Conservation (phyloP, 768 basidiomycete genomes). For the Cystofilobasidium capitatum region DNA sequence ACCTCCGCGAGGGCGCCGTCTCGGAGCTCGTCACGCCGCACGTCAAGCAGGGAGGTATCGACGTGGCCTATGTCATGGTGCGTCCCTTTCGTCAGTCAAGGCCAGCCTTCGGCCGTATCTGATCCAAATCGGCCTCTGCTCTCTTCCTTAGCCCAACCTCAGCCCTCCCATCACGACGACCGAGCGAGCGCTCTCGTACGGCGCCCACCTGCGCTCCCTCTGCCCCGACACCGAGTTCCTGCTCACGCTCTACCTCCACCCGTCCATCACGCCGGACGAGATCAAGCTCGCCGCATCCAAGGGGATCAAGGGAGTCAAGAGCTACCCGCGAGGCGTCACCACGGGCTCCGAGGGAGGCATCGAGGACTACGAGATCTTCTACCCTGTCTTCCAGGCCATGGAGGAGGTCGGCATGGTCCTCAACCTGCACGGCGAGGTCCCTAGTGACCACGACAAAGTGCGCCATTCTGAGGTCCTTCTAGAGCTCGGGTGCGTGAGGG, state of each 20-base stretch:
- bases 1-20: slow-evolving; percentile 79
- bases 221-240: slow-evolving; percentile 74
- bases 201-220: slow-evolving; percentile 59
- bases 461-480: slow-evolving; percentile 2
- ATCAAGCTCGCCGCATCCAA: slow-evolving; percentile 75
- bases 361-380: slow-evolving; percentile 87
- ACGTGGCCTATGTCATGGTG: slow-evolving; percentile 93
- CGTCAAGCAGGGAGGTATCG: slow-evolving; percentile 78
- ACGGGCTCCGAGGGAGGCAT: slow-evolving; percentile 95
- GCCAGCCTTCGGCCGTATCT: not conserved
- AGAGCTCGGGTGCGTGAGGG: not conserved
- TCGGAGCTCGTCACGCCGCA: slow-evolving; percentile 78
- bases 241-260: slow-evolving; percentile 93
- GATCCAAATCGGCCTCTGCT: not conserved
- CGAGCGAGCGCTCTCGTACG: slow-evolving; percentile 70
- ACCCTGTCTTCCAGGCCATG: slow-evolving; percentile 88
- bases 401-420: slow-evolving; percentile 86
- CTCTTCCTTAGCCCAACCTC: slow-evolving; percentile 67
- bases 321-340: slow-evolving; percentile 93
- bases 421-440: slow-evolving; percentile 93
- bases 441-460: slow-evolving; percentile 62
- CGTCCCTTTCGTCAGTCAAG: slow-evolving; percentile 11
- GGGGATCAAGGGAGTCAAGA: slow-evolving; percentile 86
- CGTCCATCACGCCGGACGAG: slow-evolving; percentile 79
- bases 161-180: slow-evolving; percentile 78